Conservation (phyloP, 2,329 filamentous ascomycete species). For the Knoxdaviesia capensis region DNA sequence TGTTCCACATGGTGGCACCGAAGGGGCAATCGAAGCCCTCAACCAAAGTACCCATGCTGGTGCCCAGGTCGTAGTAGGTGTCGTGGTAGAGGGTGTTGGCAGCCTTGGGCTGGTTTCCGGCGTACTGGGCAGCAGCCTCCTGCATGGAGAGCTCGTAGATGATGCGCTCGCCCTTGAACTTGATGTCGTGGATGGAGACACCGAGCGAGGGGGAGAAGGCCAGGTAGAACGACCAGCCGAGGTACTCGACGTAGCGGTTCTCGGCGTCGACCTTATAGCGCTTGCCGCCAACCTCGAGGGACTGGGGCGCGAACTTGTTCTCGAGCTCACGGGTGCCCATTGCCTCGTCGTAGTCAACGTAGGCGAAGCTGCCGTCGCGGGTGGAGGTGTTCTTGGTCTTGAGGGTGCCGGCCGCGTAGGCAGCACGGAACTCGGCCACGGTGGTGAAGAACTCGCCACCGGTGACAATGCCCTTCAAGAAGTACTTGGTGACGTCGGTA, state of each 20-base stretch:
- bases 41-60: slow-evolving; percentile 15
- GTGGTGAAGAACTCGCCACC: slow-evolving; percentile 17
- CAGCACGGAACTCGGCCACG: slow-evolving; percentile 13
- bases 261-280: slow-evolving; percentile 21
- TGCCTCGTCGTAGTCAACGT: slow-evolving; percentile 13
- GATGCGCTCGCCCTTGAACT: slow-evolving; percentile 26
- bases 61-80: slow-evolving; percentile 16
- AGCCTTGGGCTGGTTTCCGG: slow-evolving; percentile 22
- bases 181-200: slow-evolving; percentile 26
- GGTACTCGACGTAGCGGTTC: slow-evolving; percentile 27
- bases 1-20: slow-evolving; percentile 15
- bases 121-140: slow-evolving; percentile 31
- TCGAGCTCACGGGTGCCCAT: slow-evolving; percentile 14
- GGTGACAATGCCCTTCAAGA: slow-evolving; percentile 21
- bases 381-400: slow-evolving; percentile 14
- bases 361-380: slow-evolving; percentile 13
- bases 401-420: slow-evolving; percentile 17
- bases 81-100: slow-evolving; percentile 22
- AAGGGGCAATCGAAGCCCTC: slow-evolving; percentile 21
- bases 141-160: slow-evolving; percentile 31
- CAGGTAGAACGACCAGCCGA: slow-evolving; percentile 32
- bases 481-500: slow-evolving; percentile 20
- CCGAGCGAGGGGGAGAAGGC: slow-evolving; percentile 21
- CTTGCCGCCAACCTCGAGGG: slow-evolving; percentile 17
- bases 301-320: slow-evolving; percentile 15